Conservation (phyloP, 768 basidiomycete species). For the Boletus eberwhitei region DNA sequence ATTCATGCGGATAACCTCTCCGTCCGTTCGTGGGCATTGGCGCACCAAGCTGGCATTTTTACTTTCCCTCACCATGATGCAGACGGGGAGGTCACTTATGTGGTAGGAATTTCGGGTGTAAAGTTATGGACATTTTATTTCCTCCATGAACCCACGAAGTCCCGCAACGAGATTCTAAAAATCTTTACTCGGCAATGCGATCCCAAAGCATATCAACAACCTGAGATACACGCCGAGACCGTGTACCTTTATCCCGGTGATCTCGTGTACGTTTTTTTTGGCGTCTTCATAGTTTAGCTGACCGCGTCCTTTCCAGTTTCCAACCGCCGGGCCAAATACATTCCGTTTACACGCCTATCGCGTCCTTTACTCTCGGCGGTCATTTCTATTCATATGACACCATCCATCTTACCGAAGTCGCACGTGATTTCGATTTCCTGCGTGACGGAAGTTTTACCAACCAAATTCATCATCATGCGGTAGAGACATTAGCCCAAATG, state of each 20-base stretch:
- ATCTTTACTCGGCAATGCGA: not conserved
- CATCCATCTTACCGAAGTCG: not conserved
- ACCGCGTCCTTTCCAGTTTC: not conserved
- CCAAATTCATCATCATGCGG: not conserved
- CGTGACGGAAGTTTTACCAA: not conserved
- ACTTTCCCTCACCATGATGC: slow-evolving; percentile 8
- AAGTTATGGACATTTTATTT: slow-evolving; percentile 9
- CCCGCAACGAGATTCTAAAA: not conserved
- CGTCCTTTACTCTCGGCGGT: not conserved
- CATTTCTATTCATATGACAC: not conserved
- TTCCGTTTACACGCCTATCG: not conserved
- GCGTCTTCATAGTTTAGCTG: not conserved
- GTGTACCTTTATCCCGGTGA: not conserved
- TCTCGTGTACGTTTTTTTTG: not conserved
- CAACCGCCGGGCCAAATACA: not conserved
- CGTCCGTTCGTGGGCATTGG: not conserved
- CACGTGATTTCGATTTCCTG: not conserved
- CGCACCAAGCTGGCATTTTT: not conserved
- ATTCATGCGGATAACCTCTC: not conserved
- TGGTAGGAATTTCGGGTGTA: not conserved
- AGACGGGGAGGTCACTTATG: not conserved
- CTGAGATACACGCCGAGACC: not conserved
- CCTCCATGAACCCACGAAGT: not conserved
- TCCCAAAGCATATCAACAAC: not conserved
- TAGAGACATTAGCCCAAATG: not conserved